Evolutionary conservation across 176 grass and related monocot genomes (phyloP), one percentile per base, ranked within the genome.

Genomic region (Phragmites australis): DNA sequence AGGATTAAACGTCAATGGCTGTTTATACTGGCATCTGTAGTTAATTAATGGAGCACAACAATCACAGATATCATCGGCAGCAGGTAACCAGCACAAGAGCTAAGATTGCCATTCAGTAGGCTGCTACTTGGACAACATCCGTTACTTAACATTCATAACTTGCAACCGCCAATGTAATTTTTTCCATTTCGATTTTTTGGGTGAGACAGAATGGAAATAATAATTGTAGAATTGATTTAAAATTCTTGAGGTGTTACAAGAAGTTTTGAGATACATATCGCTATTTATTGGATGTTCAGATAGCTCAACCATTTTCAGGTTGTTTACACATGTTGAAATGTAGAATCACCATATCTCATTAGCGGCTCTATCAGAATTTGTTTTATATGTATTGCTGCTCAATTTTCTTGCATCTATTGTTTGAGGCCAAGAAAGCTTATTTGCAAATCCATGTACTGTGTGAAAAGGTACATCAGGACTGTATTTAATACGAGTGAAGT

Each of bases 151-250:
- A 70, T 77, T 89, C 77, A 82, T 77, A 77, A 70, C 82, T 70
- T 49, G 55, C 72, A 71, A 67, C 23, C 23, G 18, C 27, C 72
- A 19, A 59, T 89, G 82, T 89, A 89, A 51, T 89, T 89, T 89
- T 89, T 89, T 26, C 47, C 9, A 55, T 82, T 89, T 77, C 66
- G 6, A 49, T 85, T 89, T 80, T 86, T 89, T 52, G 68, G 59
- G 65, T 82, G 88, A 49, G 25, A 82, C 70, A 76, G 17, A 72
- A 72, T 70, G 78, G 59, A 78, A 56, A 61, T 46, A 9, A 65
- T 72, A 81, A 81, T 81, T 81, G 83, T 86, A 89, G 72, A 89
- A 77, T 86, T 82, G 72, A 78, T 86, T 86, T 49, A 72, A 59
- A 77, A 82, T 89, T 85, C 48, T 85, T 89, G 82, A 56, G 54